Evolutionary conservation across 306 rosid species (phyloP).

Genomic region (Gillenia trifoliata): DNA sequence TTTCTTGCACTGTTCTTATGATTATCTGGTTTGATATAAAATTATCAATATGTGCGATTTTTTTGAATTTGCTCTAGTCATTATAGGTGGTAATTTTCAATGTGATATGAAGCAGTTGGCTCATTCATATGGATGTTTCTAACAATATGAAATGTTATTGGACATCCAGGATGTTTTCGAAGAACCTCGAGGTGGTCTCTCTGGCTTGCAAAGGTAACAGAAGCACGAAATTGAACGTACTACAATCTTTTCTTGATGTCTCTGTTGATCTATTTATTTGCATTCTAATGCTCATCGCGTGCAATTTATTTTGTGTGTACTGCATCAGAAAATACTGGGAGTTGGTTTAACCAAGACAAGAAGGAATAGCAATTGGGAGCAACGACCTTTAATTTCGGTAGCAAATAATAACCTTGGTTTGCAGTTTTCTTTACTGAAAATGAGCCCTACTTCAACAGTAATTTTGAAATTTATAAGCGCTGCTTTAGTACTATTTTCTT

Average conservation of each 20-base stretch:
- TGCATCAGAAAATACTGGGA: conserved; percentile 74
- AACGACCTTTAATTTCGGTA: conserved; percentile 79
- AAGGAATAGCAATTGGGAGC: conserved; percentile 95
- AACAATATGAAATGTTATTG: conserved; percentile 64
- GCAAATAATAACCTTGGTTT: no score
- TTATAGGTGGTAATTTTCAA: conserved; percentile 78
- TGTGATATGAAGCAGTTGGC: conserved; percentile 86
- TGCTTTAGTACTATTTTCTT: no score
- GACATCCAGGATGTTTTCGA: conserved; percentile 73
- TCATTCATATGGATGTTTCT: conserved; percentile 80
- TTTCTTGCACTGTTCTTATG: no score
- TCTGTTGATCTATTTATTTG: background rate
- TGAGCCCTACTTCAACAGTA: no score
- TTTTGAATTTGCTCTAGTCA: background rate
- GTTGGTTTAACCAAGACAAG: conserved; percentile 88
- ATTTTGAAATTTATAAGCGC: no score
- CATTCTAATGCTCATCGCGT: conserved; percentile 1
- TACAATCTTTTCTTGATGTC: background rate
- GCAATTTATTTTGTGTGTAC: conserved; percentile 13
- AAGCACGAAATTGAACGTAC: background rate
- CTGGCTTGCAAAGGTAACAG: conserved; percentile 73
- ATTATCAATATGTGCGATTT: no score
- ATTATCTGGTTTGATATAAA: no score
- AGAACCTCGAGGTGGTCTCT: conserved; percentile 78
- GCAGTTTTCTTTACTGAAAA: no score